Base-by-base conservation (phyloP, 306 rosid genomes). In the Myrica gale region DNA sequence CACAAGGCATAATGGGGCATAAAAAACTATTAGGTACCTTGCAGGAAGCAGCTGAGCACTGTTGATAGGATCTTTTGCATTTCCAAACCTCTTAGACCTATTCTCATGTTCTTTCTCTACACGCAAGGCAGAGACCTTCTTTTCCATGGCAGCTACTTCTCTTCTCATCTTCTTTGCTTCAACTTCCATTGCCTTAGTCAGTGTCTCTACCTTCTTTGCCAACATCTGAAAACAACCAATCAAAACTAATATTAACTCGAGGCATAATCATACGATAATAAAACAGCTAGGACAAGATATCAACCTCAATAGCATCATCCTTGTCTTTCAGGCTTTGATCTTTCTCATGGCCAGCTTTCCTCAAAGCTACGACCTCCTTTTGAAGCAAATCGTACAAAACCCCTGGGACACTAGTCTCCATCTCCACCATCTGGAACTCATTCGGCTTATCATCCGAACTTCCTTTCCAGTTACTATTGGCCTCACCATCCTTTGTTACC, bases 91-190 rank as follows among this genome's bases (percentile, higher is more conserved):
- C 88, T 87, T 96, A 20, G 97, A 90, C 87, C 96, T 88, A 82
- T 78, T 90, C 43, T 90, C 98, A 66, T 96, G 99, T 68, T 87
- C 99, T 80, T 96, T 96, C 71, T 96, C 99, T 68, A 91, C 90
- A 23, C 99, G 97, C 96, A 96, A 92, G n/a, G 98, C 99, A 84
- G 99, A 95, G 71, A 96, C 98, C 88, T 96, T 97, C 86, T 92
- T 96, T 91, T 96, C 99, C 99, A 92, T 96, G 71, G 77, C 80
- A 75, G 98, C 97, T 67, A 96, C 99, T 88, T 96, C 99, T 73
- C 99, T 90, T 88, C 98, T 89, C 98, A 96, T 96, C 81, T 92
- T 96, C 90, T 86, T 92, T n/a, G 99, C 99, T 84, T 96, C 98
- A 68, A 96, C 98, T 78, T 96, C 99, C 99, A 96, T 96, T 77